phyloP scores from a whole-genome alignment of 2,329 filamentous ascomycete genomes.

The Aphanoascus verrucosus region DNA sequence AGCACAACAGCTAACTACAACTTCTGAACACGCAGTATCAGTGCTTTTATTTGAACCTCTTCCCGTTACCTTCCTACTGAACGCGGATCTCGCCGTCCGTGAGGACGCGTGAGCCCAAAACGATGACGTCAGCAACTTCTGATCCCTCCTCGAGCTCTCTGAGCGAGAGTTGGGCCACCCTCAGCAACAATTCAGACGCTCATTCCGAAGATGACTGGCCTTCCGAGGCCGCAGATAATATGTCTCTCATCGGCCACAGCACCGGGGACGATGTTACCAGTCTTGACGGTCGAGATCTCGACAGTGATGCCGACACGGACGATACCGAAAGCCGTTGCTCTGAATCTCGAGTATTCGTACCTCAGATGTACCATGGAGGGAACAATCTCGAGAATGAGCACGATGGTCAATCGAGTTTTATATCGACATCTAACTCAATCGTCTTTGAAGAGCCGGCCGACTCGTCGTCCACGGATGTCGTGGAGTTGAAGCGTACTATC shows the following conservation, averaged over 20 bases:
- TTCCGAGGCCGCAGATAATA: constrained; percentile 36
- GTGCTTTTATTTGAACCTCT: not conserved
- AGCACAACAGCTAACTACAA: not conserved
- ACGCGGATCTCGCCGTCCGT: not conserved
- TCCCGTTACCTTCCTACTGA: not conserved
- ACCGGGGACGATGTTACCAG: constrained; percentile 37
- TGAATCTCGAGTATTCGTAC: constrained; percentile 24
- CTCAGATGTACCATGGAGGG: constrained; percentile 22
- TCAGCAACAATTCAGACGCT: constrained; percentile 32
- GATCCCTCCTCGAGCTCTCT: constrained; percentile 26
- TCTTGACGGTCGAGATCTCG: constrained; percentile 31
- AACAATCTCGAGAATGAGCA: constrained; percentile 26
- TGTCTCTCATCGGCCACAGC: constrained; percentile 35
- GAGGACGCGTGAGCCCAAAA: not conserved
- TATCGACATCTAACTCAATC: constrained; percentile 29
- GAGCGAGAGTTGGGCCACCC: constrained; percentile 39
- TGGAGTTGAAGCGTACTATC: constrained; percentile 36
- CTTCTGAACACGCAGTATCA: not conserved
- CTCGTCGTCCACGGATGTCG: constrained; percentile 31
- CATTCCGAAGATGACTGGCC: constrained; percentile 37
- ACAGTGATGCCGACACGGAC: constrained; percentile 29
- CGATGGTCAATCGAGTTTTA: constrained; percentile 27
- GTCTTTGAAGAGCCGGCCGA: constrained; percentile 34
- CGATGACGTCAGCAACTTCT: constrained; percentile 16
- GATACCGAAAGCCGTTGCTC: constrained; percentile 25